Conservation (phyloP, 139 green algal species). For the Asterochloris sp. region DNA sequence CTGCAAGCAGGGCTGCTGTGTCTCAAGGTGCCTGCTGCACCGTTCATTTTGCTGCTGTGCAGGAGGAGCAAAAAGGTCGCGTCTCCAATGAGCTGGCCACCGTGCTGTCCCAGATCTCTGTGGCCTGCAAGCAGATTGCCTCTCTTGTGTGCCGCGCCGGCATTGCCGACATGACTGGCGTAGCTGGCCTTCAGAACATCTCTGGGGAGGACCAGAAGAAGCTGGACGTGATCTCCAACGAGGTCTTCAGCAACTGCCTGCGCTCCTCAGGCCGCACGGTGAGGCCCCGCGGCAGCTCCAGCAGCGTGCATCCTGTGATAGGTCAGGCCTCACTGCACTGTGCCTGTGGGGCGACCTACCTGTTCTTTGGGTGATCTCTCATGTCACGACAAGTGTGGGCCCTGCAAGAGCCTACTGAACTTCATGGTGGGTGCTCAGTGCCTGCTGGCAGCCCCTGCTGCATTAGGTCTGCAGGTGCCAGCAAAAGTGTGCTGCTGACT, state of each 20-base stretch:
- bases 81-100: slow-evolving; percentile 91
- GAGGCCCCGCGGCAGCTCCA: background rate
- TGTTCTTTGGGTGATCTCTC: too few species aligned
- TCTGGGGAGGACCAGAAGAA: slow-evolving; percentile 99
- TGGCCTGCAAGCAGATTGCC: slow-evolving; percentile 98
- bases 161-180: slow-evolving; percentile 91
- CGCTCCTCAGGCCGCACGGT: slow-evolving; percentile 68
- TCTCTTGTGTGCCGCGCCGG: slow-evolving; percentile 86
- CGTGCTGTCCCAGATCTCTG: slow-evolving; percentile 88
- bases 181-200: slow-evolving; percentile 67
- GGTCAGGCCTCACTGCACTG: too few species aligned
- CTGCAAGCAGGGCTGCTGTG: background rate
- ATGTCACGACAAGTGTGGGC: too few species aligned
- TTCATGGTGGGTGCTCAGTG: too few species aligned
- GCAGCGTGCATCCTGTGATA: too few species aligned
- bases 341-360: too few species aligned
- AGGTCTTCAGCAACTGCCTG: slow-evolving; percentile 95
- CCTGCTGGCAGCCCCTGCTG: too few species aligned
- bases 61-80: slow-evolving; percentile 75
- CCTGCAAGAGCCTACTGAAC: too few species aligned
- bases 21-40: background rate
- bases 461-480: too few species aligned
- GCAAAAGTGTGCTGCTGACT: too few species aligned
- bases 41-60: background rate
- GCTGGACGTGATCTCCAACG: slow-evolving; percentile 98